Evolutionary conservation across 768 basidiomycete species (phyloP), one percentile per base, ranked within the genome.

Genomic region (Leccinum subgranulosum): DNA sequence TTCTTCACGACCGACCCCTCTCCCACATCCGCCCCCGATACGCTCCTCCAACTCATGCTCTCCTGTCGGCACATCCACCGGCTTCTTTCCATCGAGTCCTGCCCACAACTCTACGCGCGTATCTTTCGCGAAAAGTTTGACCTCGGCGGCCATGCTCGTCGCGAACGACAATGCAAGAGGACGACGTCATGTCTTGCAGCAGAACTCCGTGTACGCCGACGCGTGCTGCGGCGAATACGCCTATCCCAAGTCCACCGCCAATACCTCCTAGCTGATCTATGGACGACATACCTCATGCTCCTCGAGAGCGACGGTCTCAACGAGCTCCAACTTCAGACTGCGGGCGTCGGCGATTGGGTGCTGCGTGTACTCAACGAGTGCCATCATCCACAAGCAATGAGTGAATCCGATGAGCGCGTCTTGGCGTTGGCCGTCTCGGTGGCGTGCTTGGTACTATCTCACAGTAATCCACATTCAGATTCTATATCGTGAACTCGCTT

Each of bases 201-300:
- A 19, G 84, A 86, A 62, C 73, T 86, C 36, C 72, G 78, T 8
- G 69, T 69, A 3, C 76, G 87, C 29, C 78, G 74, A 60, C 71
- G 69, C 48, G 72, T 82, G 28, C 67, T 88, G 34, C 76, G 76
- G 41, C 80, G 83, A 57, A 78, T 81, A 52, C 73, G 77, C 23
- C 71, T 65, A 29, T 58, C 51, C 25, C 59, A 59, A 19, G 57
- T 79, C 48, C 69, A 74, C 3, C 43, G 52, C 4, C 61, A 55
- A 28, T 58, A 65, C 27, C 59, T 81, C 46, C 60, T 66, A 1
- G 73, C 75, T 36, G 85, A 85, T 66, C 64, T 87, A 23, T 85
- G 83, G 79, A 79, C 79, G 8, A 79, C 79, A 6, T 75, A 84
- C 56, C 75, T 84, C 59, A 85, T 87, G 81, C 65, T 83, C n/a